Evolutionary conservation across 257 asterid genomes (phyloP).

Genomic region (Ballota nigra): DNA sequence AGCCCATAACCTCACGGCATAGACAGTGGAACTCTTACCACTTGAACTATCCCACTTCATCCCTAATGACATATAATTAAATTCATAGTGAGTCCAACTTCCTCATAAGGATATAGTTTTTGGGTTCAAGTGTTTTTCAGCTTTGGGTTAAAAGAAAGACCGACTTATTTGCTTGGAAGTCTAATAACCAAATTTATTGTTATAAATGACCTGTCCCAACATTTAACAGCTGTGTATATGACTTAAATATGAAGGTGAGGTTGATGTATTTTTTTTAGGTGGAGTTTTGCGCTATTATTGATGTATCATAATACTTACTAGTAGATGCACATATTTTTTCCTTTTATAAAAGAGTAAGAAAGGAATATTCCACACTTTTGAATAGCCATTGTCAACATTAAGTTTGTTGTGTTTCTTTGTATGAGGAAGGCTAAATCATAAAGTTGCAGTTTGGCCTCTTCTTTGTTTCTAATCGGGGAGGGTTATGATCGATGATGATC

Average conservation of each 20-base stretch:
- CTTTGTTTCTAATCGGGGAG: neutral
- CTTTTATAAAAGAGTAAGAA: neutral
- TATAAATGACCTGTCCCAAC: neutral
- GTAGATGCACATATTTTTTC: neutral
- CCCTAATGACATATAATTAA: too few species aligned
- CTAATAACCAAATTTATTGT: neutral
- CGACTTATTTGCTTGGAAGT: neutral
- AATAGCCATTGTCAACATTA: neutral
- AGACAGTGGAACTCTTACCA: too few species aligned
- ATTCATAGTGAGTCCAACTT: too few species aligned
- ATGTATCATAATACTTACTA: too few species aligned
- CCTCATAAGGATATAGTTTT: too few species aligned
- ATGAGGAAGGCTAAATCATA: neutral
- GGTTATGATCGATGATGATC: neutral
- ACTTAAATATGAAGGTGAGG: neutral
- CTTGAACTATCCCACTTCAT: too few species aligned
- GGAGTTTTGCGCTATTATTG: neutral
- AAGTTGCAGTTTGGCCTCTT: neutral
- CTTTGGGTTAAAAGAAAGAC: neutral
- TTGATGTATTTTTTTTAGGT: neutral
- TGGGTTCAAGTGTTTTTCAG: too few species aligned
- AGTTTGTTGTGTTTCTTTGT: neutral
- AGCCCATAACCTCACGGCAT: too few species aligned
- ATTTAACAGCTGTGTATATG: too few species aligned
- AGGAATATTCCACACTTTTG: neutral